These are phyloP conservation scores for Kluyveromyces sp. DNA, from an alignment of 1,139 yeast species.

Conservation along the genomic window DNA sequence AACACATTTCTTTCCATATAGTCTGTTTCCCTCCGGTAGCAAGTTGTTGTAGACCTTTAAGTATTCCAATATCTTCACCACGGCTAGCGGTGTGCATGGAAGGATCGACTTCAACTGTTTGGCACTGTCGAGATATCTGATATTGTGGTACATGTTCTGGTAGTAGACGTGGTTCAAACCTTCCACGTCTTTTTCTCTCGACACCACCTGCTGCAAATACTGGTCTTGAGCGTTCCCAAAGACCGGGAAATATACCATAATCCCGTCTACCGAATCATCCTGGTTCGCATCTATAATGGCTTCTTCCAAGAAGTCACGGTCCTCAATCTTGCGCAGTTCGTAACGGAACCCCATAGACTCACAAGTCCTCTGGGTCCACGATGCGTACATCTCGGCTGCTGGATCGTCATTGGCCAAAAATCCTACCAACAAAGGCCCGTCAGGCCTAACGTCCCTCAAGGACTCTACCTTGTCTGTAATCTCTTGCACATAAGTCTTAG, in stretches of 20 bases:
- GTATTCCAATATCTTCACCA: slow-evolving; percentile 86
- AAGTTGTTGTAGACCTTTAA: slow-evolving; percentile 79
- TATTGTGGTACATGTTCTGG: slow-evolving; percentile 89
- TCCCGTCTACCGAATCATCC: slow-evolving; percentile 75
- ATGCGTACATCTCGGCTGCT: slow-evolving; percentile 91
- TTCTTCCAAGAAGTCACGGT: slow-evolving; percentile 79
- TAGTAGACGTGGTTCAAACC: slow-evolving; percentile 87
- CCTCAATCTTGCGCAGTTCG: slow-evolving; percentile 59
- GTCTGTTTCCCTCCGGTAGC: slow-evolving; percentile 79
- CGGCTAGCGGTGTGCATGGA: slow-evolving; percentile 94
- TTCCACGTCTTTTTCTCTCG: slow-evolving; percentile 84
- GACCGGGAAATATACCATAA: slow-evolving; percentile 97
- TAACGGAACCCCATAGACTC: slow-evolving; percentile 78
- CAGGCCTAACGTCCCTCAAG: slow-evolving; percentile 33
- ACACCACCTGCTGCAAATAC: slow-evolving; percentile 84
- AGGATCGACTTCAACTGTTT: slow-evolving; percentile 73
- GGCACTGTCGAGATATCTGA: slow-evolving; percentile 67
- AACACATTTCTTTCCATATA: slow-evolving; percentile 86
- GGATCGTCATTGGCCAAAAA: slow-evolving; percentile 89
- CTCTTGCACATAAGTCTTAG: slow-evolving; percentile 74
- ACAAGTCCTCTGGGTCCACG: slow-evolving; percentile 92
- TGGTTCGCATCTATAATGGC: slow-evolving; percentile 74
- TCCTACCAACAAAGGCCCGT: slow-evolving; percentile 73
- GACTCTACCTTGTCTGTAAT: slow-evolving; percentile 50
- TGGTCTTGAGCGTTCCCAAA: slow-evolving; percentile 94